Evolutionary conservation across 176 grass and related monocot species (phyloP), one percentile per base, ranked within the genome.

Genomic region (Themeda triandra): DNA sequence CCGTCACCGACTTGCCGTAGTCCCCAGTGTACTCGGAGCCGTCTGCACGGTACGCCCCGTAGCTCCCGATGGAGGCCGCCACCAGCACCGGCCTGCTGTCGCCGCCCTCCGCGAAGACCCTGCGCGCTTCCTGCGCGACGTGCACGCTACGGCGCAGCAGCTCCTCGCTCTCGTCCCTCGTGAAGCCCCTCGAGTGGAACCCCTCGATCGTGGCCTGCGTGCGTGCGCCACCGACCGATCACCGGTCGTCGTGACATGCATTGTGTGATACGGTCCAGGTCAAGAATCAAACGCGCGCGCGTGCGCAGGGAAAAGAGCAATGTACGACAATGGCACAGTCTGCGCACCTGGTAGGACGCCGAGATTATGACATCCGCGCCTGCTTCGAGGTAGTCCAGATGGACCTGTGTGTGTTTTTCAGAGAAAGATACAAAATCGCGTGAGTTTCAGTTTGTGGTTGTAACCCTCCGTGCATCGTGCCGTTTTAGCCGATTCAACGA

Each of bases 21-120:
- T 89, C 69, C 23, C 87, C 82, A 15, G 82, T 88, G 81, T 84
- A 88, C 68, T 88, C 81, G 32, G 81, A 88, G 76, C 81, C 76
- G 36, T 88, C 81, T 0, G 87, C 87, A 12, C 79, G 76, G 36
- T 68, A 88, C 25, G 58, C 59, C 33, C 76, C 76, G 81, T 80
- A 88, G 81, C 87, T 88, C 45, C 87, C 87, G 59, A 84, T n/a
- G 4, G 82, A 85, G 63, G 82, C 66, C 10, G 82, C 68, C 62
- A 62, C 76, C 3, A 80, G 76, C 46, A 69, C 69, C 18, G 17
- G 4, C 19, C 45, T 48, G 45, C 3, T 5, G 45, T 5, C 1
- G 45, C 17, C 42, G 15, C 80, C 73, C 4, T 78, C 86, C 7
- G 30, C 40, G 66, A 78, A 88, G 33, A 30, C 82, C 32, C 40